A percentile compares a stretch with the other conserved stretches of the same genome.
These are phyloP conservation scores for Drosera capensis DNA, from an alignment of 148 eudicot genomes.

Conservation along the genomic window DNA sequence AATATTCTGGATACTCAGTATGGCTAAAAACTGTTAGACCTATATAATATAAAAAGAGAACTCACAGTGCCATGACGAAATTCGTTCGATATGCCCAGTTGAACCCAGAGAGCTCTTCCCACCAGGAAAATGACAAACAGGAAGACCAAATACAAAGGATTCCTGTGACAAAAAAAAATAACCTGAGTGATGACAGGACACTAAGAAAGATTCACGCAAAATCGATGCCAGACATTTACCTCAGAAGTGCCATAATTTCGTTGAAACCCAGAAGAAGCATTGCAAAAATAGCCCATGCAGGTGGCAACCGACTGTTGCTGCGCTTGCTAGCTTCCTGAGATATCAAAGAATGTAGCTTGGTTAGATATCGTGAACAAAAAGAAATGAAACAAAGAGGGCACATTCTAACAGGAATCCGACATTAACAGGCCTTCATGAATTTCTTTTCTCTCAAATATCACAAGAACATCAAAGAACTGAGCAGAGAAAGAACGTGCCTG, in stretches of 20 bases:
- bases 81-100: constrained; percentile 71
- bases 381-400: neutral
- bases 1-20: too few species aligned
- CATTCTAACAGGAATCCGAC: neutral
- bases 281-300: constrained; percentile 98
- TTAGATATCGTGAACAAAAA: neutral
- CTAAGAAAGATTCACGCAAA: neutral
- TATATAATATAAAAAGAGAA: constrained; percentile 1
- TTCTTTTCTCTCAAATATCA: neutral
- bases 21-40: too few species aligned
- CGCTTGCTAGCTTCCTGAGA: constrained; percentile 91
- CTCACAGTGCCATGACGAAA: constrained; percentile 88
- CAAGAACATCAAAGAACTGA: too few species aligned
- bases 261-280: constrained; percentile 75
- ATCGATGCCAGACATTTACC: constrained; percentile 20
- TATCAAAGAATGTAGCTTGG: constrained; percentile 1
- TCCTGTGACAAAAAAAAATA: constrained; percentile 34
- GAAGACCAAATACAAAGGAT: constrained; percentile 67
- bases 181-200: neutral
- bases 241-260: constrained; percentile 93
- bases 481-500: constrained; percentile 41
- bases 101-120: constrained; percentile 88
- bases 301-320: constrained; percentile 91
- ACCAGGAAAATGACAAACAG: constrained; percentile 73
- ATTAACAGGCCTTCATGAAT: neutral